Conservation (phyloP, 371 early-diverging fungal genomes). For the Mucor lusitanicus region DNA sequence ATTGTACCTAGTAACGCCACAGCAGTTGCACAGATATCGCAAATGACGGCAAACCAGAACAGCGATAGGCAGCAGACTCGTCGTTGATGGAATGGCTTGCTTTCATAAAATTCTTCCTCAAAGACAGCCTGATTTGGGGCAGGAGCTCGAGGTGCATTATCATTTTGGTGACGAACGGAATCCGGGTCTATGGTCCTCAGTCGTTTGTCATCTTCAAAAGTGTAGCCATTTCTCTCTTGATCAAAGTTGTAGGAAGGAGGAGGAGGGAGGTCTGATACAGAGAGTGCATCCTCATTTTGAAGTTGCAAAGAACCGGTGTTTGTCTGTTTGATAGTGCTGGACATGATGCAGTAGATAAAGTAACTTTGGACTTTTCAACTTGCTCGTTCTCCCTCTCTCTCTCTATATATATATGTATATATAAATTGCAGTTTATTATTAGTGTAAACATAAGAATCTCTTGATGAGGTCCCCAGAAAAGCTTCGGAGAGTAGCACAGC, state of each 20-base stretch:
- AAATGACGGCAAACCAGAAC: background rate
- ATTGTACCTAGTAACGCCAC: background rate
- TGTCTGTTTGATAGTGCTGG: background rate
- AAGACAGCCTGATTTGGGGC: background rate
- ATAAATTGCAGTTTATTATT: background rate
- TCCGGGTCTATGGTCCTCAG: background rate
- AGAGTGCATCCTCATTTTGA: background rate
- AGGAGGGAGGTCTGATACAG: background rate
- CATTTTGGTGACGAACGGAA: background rate
- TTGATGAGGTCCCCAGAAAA: background rate
- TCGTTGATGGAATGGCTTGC: background rate
- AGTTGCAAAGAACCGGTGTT: background rate
- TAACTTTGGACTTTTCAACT: no score
- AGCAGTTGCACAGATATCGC: background rate
- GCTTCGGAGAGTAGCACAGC: background rate
- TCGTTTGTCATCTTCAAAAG: background rate
- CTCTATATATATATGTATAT: no score
- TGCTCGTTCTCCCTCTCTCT: no score
- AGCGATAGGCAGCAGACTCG: background rate
- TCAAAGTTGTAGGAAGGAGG: background rate
- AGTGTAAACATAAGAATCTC: background rate
- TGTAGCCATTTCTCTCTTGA: background rate
- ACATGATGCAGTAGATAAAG: background rate
- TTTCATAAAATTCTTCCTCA: background rate
- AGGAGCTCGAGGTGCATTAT: background rate